Conservation (phyloP, 2,329 filamentous ascomycete genomes). For the Paecilomyces sp. region DNA sequence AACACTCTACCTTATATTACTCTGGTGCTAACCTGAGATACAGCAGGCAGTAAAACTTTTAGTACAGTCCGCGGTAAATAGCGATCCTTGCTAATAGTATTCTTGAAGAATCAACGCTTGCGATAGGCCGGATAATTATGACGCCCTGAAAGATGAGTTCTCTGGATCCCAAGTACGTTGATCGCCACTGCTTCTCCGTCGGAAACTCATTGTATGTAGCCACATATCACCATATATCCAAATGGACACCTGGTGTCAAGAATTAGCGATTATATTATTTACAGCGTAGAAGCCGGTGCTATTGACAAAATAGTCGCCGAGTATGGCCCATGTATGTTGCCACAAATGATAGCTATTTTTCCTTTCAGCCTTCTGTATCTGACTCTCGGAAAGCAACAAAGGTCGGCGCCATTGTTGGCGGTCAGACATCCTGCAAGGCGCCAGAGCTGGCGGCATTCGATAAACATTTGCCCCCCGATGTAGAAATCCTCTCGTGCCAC, state of each 20-base stretch:
- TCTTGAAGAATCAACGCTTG: slow-evolving; percentile 79
- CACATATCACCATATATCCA: slow-evolving; percentile 75
- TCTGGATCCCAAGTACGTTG: slow-evolving; percentile 67
- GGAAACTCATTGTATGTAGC: slow-evolving; percentile 51
- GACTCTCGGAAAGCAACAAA: slow-evolving; percentile 66
- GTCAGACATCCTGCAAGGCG: slow-evolving; percentile 96
- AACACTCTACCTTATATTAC: slow-evolving; percentile 4
- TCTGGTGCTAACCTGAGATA: slow-evolving; percentile 13
- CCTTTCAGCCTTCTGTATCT: slow-evolving; percentile 11
- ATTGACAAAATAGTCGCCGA: slow-evolving; percentile 81
- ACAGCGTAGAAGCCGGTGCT: slow-evolving; percentile 90
- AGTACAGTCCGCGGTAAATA: slow-evolving; percentile 8
- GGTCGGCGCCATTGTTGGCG: slow-evolving; percentile 87
- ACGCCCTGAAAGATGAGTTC: slow-evolving; percentile 73
- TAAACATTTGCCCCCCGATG: slow-evolving; percentile 74
- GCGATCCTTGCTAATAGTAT: slow-evolving; percentile 13
- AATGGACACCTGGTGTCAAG: slow-evolving; percentile 96
- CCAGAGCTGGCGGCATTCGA: slow-evolving; percentile 94
- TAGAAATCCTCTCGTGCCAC: slow-evolving; percentile 92
- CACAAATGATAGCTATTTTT: slow-evolving; percentile 1
- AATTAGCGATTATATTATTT: slow-evolving; percentile 96
- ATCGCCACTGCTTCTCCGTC: slow-evolving; percentile 28
- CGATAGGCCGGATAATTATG: slow-evolving; percentile 84
- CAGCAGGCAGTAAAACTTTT: slow-evolving; percentile 10
- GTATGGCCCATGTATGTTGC: slow-evolving; percentile 80